phyloP scores from a whole-genome alignment of 768 basidiomycete species.

The Leccinum uliginosum region DNA sequence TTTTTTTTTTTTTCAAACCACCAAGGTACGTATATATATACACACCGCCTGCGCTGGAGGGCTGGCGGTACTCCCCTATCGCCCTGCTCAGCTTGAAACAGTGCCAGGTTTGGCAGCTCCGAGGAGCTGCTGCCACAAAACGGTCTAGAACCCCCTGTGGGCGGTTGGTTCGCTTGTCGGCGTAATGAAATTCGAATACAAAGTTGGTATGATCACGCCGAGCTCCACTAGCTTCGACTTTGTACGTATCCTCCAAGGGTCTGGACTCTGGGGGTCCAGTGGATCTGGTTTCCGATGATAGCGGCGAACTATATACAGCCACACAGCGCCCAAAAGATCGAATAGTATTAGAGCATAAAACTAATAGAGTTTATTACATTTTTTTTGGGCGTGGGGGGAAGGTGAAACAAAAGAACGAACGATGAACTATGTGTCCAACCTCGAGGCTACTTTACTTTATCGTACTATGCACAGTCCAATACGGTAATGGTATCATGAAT shows the following conservation, averaged over 20 bases:
- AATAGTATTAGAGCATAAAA: slow-evolving; percentile 1
- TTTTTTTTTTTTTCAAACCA: not conserved
- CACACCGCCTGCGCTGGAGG: not conserved
- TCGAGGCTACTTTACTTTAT: slow-evolving; percentile 6
- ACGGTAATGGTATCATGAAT: slow-evolving; percentile 15
- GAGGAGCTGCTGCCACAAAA: not conserved
- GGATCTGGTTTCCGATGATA: not conserved
- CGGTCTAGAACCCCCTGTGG: not conserved
- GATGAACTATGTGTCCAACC: slow-evolving; percentile 1
- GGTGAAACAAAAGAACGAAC: not conserved
- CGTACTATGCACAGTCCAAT: slow-evolving; percentile 15
- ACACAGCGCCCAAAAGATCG: not conserved
- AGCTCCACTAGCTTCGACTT: not conserved
- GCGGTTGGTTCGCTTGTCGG: not conserved
- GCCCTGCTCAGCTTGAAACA: not conserved
- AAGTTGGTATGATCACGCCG: not conserved
- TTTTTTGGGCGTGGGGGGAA: not conserved
- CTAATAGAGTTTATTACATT: not conserved
- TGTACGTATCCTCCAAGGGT: not conserved
- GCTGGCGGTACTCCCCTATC: not conserved
- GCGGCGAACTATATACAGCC: not conserved
- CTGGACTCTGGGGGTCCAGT: not conserved
- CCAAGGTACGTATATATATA: not conserved
- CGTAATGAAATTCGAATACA: not conserved
- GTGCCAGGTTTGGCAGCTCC: not conserved